Conservation (phyloP, 495 filamentous ascomycete genomes). For the Penicillium coffeae region DNA sequence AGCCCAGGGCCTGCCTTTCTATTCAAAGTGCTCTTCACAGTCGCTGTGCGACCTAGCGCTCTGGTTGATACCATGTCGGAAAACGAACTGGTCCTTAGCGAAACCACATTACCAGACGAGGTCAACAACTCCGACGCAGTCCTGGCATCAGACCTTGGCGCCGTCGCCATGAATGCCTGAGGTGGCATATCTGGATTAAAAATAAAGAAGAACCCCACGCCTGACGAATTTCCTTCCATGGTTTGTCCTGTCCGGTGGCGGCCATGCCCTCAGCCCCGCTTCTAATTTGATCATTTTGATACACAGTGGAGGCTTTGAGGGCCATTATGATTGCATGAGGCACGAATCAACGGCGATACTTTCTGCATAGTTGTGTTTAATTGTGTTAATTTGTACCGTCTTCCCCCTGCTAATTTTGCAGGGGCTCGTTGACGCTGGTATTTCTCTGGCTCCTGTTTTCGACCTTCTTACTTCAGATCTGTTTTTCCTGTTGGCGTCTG, state of each 20-base stretch:
- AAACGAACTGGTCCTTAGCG: slow-evolving; percentile 30
- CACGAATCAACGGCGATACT: slow-evolving; percentile 16
- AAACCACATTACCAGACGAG: slow-evolving; percentile 24
- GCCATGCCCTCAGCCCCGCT: neutral
- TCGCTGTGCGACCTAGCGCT: slow-evolving; percentile 31
- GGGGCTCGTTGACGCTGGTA: neutral
- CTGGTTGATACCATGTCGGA: slow-evolving; percentile 39
- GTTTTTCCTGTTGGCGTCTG: slow-evolving; percentile 9
- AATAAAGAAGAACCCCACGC: too few species aligned
- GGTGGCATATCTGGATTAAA: neutral
- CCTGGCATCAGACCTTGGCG: slow-evolving; percentile 29
- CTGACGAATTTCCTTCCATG: slow-evolving; percentile 20
- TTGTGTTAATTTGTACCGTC: neutral
- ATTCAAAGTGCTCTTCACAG: slow-evolving; percentile 43
- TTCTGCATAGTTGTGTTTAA: slow-evolving; percentile 10
- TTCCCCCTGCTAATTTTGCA: neutral
- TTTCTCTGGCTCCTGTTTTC: neutral
- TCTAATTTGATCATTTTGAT: neutral
- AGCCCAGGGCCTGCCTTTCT: slow-evolving; percentile 30
- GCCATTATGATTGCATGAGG: slow-evolving; percentile 21
- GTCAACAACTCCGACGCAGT: slow-evolving; percentile 19
- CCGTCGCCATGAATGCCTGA: slow-evolving; percentile 43
- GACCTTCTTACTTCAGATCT: slow-evolving; percentile 1
- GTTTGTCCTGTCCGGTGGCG: slow-evolving; percentile 4
- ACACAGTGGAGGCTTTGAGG: neutral